Conservation (phyloP, 2,329 filamentous ascomycete species). For the Lecanosticta acicola region DNA sequence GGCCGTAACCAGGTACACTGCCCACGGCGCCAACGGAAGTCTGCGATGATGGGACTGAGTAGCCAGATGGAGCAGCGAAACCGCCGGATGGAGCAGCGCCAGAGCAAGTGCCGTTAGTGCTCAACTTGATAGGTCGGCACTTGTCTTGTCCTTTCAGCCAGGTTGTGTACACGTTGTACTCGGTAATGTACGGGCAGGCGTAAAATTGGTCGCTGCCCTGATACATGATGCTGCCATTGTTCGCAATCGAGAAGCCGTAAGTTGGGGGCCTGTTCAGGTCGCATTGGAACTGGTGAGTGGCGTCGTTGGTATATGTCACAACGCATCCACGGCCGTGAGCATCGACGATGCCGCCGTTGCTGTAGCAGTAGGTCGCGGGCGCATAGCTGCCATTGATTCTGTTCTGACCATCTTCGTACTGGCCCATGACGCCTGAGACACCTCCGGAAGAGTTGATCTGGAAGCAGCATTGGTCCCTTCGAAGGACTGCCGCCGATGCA, state of each 20-base stretch:
- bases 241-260: conserved; percentile 13
- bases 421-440: conserved; percentile 18
- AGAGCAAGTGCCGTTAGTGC: conserved; percentile 12
- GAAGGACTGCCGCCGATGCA: conserved; percentile 16
- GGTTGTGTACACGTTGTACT: conserved; percentile 18
- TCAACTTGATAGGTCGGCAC: conserved; percentile 15
- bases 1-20: conserved; percentile 5
- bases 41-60: not conserved
- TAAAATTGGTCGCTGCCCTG: conserved; percentile 16
- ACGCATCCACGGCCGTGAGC: conserved; percentile 6
- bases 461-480: conserved; percentile 20
- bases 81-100: not conserved
- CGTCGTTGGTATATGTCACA: conserved; percentile 13
- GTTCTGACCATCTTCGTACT: conserved; percentile 20
- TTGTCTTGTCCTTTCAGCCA: conserved; percentile 13
- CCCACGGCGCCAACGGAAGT: not conserved
- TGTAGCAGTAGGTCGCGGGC: conserved; percentile 14
- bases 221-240: conserved; percentile 12
- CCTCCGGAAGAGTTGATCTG: conserved; percentile 20
- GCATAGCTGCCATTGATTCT: conserved; percentile 15
- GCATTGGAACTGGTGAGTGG: conserved; percentile 18
- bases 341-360: conserved; percentile 14
- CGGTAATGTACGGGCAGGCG: conserved; percentile 13
- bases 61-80: not conserved
- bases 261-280: conserved; percentile 12